A percentile compares a stretch with the other conserved stretches of the same genome.
These are phyloP conservation scores for Nymphaea thermarum DNA, from an alignment of 164 flowering plant genomes.

Conservation along the genomic window DNA sequence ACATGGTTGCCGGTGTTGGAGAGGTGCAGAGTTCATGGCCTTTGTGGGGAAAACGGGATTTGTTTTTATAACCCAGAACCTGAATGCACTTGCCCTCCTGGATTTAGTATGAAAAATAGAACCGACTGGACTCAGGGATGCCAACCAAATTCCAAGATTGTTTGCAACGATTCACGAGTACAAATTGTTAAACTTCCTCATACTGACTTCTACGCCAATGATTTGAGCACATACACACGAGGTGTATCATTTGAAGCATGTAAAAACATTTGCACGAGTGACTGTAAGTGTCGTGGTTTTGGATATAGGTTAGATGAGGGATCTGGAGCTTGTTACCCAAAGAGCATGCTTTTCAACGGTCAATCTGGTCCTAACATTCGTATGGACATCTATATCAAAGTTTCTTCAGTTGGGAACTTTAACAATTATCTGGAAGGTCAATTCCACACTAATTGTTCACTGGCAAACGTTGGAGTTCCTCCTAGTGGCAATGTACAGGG, in stretches of 20 bases:
- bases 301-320: slow-evolving; percentile 4
- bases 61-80: slow-evolving; percentile 11
- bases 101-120: slow-evolving; percentile 10
- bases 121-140: slow-evolving; percentile 14
- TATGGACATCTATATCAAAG: slow-evolving; percentile 5
- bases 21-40: slow-evolving; percentile 14
- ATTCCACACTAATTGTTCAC: neutral
- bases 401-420: slow-evolving; percentile 3
- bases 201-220: slow-evolving; percentile 13
- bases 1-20: slow-evolving; percentile 12
- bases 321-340: slow-evolving; percentile 7
- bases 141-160: slow-evolving; percentile 7
- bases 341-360: slow-evolving; percentile 9
- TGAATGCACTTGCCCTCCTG: slow-evolving; percentile 11
- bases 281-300: too few relatives aligned
- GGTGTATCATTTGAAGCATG: slow-evolving; percentile 6
- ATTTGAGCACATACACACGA: neutral
- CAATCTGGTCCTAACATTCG: slow-evolving; percentile 1
- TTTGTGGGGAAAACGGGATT: slow-evolving; percentile 17
- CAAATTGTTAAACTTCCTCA: slow-evolving; percentile 11
- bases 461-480: neutral
- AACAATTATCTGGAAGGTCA: neutral
- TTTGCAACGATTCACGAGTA: slow-evolving; percentile 1
- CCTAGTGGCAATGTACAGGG: neutral
- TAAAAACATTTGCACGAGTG: slow-evolving; percentile 6